Percentiles rank a stretch among this genome's conserved stretches.
These are phyloP conservation scores for Botrytis medusae DNA, from an alignment of 2,329 filamentous ascomycete genomes.

Conservation along the genomic window DNA sequence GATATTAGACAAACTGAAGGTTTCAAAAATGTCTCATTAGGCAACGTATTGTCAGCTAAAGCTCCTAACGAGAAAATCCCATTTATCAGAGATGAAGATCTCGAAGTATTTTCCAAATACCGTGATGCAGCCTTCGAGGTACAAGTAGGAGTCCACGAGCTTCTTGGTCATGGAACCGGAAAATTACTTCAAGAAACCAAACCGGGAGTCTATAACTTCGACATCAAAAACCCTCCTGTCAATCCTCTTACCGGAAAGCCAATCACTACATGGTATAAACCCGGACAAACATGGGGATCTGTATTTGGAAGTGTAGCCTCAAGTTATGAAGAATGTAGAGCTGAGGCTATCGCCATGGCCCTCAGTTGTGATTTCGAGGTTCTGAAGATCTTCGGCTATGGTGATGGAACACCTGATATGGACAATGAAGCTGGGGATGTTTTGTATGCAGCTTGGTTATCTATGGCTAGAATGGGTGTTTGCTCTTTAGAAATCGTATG, in stretches of 20 bases:
- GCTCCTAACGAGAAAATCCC: conserved; percentile 89
- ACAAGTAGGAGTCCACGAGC: conserved; percentile 91
- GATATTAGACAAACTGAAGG: conserved; percentile 78
- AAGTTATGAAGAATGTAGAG: conserved; percentile 91
- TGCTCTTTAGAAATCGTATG: conserved; percentile 72
- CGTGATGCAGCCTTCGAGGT: conserved; percentile 90
- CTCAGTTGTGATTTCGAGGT: conserved; percentile 86
- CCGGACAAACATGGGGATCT: conserved; percentile 90
- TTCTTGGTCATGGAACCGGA: conserved; percentile 85
- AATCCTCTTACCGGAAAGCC: conserved; percentile 78
- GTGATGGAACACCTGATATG: conserved; percentile 72
- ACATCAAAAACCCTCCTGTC: conserved; percentile 74
- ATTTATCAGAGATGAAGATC: conserved; percentile 78
- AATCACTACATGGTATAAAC: conserved; percentile 86
- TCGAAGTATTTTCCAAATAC: conserved; percentile 76
- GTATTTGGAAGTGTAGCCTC: conserved; percentile 87
- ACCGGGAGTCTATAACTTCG: conserved; percentile 83
- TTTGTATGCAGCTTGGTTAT: conserved; percentile 82
- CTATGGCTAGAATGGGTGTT: conserved; percentile 92
- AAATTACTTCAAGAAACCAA: conserved; percentile 90
- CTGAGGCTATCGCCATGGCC: conserved; percentile 91
- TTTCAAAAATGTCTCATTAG: conserved; percentile 92
- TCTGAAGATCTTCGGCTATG: conserved; percentile 88
- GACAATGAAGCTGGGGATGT: conserved; percentile 79
- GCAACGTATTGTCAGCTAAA: conserved; percentile 89